Base-by-base conservation (phyloP, 148 eudicot genomes). In the Cornus controversa region DNA sequence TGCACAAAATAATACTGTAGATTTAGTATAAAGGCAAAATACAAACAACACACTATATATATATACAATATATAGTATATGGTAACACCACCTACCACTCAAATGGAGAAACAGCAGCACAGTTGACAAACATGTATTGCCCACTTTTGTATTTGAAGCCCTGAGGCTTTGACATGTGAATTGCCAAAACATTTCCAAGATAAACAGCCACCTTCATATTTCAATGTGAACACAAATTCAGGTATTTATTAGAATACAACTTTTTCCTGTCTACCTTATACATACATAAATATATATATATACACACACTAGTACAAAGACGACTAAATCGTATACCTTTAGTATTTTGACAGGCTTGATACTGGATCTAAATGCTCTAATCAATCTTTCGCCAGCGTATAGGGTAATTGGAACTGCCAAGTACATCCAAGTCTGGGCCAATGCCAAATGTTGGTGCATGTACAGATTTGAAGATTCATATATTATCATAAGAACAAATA, bases 111-210 rank as follows among this genome's bases (percentile, higher is more conserved):
- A 84, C 87, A 66, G 84, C 87, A 54, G 87, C 81, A 75, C 87
- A 84, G 27, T 84, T 84, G 82, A 84, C 87, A 75, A 84, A 81
- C 75, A 84, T 84, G 80, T 84, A 84, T 45, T 84, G 87, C 27
- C 87, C 87, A 78, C 87, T 84, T 69, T 75, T 84, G 75, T 84
- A 84, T 78, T 78, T 81, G 75, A 80, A 84, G 15, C 87, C 87
- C 62, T 84, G 84, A 26, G 87, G 87, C 81, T 84, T 84, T 31
- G 87, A 84, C 87, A 80, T 84, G 79, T 84, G 84, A 75, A 84
- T 77, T 18, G 87, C 70, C 63, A 84, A 70, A 67, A 84, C 87
- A 72, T 84, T 80, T 71, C 87, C 87, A 37, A 84, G 87, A 72
- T 84, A 84, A 24, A 81, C 81, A 42, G 87, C 82, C 79, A 78